Base-by-base conservation (phyloP, 192 early-diverging fungal species). In the Glomus cerebriforme region DNA sequence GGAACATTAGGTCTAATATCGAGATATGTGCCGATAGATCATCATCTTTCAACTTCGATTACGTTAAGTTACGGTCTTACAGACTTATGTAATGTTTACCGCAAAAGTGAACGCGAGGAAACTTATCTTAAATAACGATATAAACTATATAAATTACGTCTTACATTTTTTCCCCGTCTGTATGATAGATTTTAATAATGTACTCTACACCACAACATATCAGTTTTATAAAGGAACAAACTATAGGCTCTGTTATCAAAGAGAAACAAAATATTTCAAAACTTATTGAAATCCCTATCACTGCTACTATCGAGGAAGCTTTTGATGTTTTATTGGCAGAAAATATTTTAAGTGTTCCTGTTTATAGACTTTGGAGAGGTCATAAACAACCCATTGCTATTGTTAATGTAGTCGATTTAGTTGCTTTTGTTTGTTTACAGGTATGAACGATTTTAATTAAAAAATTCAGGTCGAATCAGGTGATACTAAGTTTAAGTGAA, bases 331-430 rank as follows among this genome's bases (percentile, higher is more conserved):
- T 90, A 7, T 76, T 85, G 12, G 79, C 83, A 17, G 58, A 72
- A 81, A 82, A 90, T 73, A 90, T 90, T 32, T 73, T 87, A 8
- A 87, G 87, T 43, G 84, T 88, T 12, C 89, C 89, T 22, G 88
- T 90, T 15, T 90, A 90, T 79, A 79, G 82, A 27, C 59, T 31
- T 12, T 73, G 80, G 47, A 81, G 72, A 66, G 73, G 79, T 10
- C 79, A 80, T 17, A 87, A 87, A 74, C 77, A 81, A 65, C 87
- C 87, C 54, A 68, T 88, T 43, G 80, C 86, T 47, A 87, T 90
- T 75, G 86, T 90, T 49, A 85, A 83, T 73, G 83, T 79, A 8
- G 82, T 86, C 47, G 87, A 89, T 69, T 75, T 90, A 29, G 35
- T 90, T 15, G 84, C 81, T 26, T 80, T 83, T 26, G 43, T 87